Evolutionary conservation across 2,329 filamentous ascomycete species (phyloP).

Genomic region (Sclerotiophoma versabilis): DNA sequence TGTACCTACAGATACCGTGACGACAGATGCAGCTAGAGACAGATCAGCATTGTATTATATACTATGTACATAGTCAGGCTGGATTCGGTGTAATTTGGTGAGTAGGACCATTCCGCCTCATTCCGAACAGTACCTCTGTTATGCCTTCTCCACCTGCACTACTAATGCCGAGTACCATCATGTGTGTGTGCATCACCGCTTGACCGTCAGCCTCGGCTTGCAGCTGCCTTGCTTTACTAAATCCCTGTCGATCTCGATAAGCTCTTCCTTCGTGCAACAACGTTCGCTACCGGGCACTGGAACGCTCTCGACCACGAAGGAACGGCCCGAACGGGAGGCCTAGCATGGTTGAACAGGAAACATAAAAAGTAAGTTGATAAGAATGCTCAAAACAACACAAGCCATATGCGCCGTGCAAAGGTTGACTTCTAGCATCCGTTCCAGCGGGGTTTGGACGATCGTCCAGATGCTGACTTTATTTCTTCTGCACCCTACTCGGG

Average conservation of each 20-base stretch:
- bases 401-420: not conserved
- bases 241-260: not conserved
- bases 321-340: constrained; percentile 14
- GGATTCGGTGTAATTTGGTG: too few species aligned
- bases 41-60: too few species aligned
- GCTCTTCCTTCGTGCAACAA: not conserved
- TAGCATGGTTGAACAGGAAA: constrained; percentile 6
- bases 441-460: too few species aligned
- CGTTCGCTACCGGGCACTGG: not conserved
- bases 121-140: not conserved
- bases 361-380: not conserved
- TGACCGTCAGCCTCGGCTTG: not conserved
- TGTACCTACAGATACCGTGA: too few species aligned
- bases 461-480: too few species aligned
- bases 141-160: not conserved
- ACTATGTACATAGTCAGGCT: too few species aligned
- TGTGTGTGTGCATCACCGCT: not conserved
- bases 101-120: too few species aligned
- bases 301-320: constrained; percentile 11
- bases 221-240: not conserved
- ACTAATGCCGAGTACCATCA: too few species aligned
- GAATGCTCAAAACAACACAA: not conserved
- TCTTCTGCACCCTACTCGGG: too few species aligned
- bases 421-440: not conserved
- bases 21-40: too few species aligned